Conservation (phyloP, 176 grass and related monocot species). For the Hordeum marinum region DNA sequence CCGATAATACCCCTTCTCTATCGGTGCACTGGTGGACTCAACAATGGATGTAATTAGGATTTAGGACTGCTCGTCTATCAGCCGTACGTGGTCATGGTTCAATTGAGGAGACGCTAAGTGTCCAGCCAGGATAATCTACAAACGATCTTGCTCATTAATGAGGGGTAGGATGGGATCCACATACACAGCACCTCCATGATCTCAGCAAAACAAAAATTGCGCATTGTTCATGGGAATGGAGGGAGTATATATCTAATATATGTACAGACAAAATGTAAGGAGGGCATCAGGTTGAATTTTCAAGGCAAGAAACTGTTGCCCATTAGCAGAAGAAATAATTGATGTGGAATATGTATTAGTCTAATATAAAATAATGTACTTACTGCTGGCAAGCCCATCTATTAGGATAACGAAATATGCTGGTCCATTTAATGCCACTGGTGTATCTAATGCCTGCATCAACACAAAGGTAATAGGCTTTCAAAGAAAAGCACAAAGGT, state of each 20-base stretch:
- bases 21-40: background rate
- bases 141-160: background rate
- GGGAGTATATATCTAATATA: background rate
- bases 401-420: slow-evolving; percentile 58
- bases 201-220: background rate
- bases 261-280: background rate
- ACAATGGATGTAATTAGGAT: background rate
- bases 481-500: slow-evolving; percentile 5
- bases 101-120: background rate
- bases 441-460: slow-evolving; percentile 65
- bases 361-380: slow-evolving; percentile 1
- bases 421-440: slow-evolving; percentile 38
- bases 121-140: background rate
- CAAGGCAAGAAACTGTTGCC: background rate
- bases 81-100: background rate
- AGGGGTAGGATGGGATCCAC: background rate
- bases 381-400: slow-evolving; percentile 63
- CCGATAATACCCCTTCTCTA: background rate
- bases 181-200: background rate
- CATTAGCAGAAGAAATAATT: background rate
- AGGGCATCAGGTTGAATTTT: background rate
- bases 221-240: background rate
- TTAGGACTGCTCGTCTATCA: background rate
- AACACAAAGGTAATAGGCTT: slow-evolving; percentile 23
- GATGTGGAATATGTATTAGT: background rate